Evolutionary conservation across 768 basidiomycete genomes (phyloP), one percentile per base, ranked within the genome.

Genomic region (Coprinopsis sp.): DNA sequence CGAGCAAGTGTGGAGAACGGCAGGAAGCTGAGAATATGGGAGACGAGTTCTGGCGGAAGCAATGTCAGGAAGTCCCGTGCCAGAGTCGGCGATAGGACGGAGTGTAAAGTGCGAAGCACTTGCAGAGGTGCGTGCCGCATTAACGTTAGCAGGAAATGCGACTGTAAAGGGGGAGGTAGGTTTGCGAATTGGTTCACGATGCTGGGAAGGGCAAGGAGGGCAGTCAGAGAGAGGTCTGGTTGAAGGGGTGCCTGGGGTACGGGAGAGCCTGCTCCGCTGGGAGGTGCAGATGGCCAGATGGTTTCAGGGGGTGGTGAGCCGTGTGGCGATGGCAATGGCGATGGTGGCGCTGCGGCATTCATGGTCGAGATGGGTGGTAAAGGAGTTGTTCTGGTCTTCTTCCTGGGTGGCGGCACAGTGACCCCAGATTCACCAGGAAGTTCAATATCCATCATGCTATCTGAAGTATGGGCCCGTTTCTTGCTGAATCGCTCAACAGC

Each of bases 51-150:
- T 27, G 89, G 84, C 4, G 96, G 96, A 8, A 97, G 79, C 30
- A 91, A 78, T 2, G 87, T 84, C 54, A 98, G 77, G 63, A 97
- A 99, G 66, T 99, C 96, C 55, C 94, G 87, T 18, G 92, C 91
- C 23, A 98, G 73, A 2, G 91, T 92, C 21, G 88, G 91, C 1
- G 87, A 84, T 55, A 97, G 74, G 56, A 98, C 87, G 28, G 86
- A 83, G 58, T 94, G 86, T 13, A 98, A 67, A 1, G 87, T 88
- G 42, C 95, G 87, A 22, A 99, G 76, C 29, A 97, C 95, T 3
- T 91, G 84, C 16, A 95, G 78, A 2, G 93, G 84, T 4, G 93
- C 91, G 57, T 94, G 91, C 50, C 92, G 86, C 25, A 99, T 72
- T 48, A 98, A 81, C 21, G 91, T 91, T 56, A 97, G 82, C 45